Evolutionary conservation across 352 stramenopile genomes (phyloP), one percentile per base, ranked within the genome.

Genomic region (Globisporangium carolinianum): DNA sequence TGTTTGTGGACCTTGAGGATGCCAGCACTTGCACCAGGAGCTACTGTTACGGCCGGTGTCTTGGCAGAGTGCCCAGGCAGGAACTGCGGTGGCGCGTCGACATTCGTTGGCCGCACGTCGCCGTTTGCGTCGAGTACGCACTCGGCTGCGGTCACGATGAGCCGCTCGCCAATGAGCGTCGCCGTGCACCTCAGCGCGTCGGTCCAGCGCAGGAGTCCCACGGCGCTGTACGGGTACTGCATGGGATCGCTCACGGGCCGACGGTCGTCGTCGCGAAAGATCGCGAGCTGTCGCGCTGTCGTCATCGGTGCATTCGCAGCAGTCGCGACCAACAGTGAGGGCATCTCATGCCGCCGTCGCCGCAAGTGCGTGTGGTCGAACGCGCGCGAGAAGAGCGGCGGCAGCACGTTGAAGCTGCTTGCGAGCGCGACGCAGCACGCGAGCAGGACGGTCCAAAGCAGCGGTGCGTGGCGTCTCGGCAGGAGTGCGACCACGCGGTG

Each of bases 1-100:
- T 90, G 79, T 35, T 73, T 76, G 63, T 90, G 71, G 35, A 87
- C 66, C 51, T 64, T 69, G 55, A 61, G 62, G 5, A 90, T 62
- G 46, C 41, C 51, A 32, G 41, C 46, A 7, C 7, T 52, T 9
- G 0, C 43, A 36, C 7, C 48, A 18, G 36, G 24, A 18, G 11
- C 35, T 24, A 14, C n/a, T 11, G n/a, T 17, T n/a, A 32, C 42
- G 32, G 24, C 37, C 12, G n/a, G 12, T 11, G 46, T 18, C 36
- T 37, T 54, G 11, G 39, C 11, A 5, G 45, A 15, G 57, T 75
- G 60, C 7, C 62, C 56, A 1, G 77, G 48, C 12, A 65, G 65
- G 41, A 85, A 79, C 17, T 68, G 49, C 5, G 76, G 53, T 24
- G 24, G 24, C 35, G 63, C 63, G 2, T 9, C 37, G 6, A 67